Evolutionary conservation across 164 flowering plant species (phyloP), one percentile per base, ranked within the genome.

Genomic region (Vitis labrusca): DNA sequence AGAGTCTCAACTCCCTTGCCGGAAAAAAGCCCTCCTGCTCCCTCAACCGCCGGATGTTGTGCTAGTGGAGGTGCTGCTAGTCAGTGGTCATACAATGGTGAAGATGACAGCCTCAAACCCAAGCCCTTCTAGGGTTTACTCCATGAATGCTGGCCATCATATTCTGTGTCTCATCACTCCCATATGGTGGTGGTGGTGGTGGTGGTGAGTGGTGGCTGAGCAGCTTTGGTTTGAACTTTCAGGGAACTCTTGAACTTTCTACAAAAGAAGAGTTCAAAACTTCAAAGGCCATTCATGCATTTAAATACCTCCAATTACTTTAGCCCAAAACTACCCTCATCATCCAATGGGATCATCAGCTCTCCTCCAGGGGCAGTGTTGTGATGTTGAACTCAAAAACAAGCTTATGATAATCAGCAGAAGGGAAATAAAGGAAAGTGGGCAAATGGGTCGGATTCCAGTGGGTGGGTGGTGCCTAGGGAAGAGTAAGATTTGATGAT

Each of bases 401-500:
- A 76, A 67, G 30, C 48, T 62, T 66, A 78, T 84, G 0, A 1
- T 23, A 23, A 2, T 23, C 27, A 70, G 82, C 72, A 65, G 52
- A 63, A 50, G 47, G 59, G 71, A 50, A 63, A 59, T 17, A 51
- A 70, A 23, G 5, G 52, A 27, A 58, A 7, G 11, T 11, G 48
- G 48, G 3, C 19, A 29, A 5, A 58, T 37, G 44, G 44, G 44
- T 37, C 44, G 44, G 17, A 14, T 67, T 11, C 51, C 27, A 27
- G 48, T 14, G 14, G 15, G 19, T 7, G n/a, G 49, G 10, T 10
- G 64, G 29, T 61, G 78, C 85, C 52, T 85, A 10, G 91, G 91
- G 86, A 84, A 82, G 60, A 55, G 80, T 50, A 70, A 74, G 76
- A 72, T 67, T 80, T 75, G 79, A 79, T 83, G 83, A 87, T 71